Evolutionary conservation across 2,329 filamentous ascomycete genomes (phyloP).

Genomic region (Diaporthe batatas): DNA sequence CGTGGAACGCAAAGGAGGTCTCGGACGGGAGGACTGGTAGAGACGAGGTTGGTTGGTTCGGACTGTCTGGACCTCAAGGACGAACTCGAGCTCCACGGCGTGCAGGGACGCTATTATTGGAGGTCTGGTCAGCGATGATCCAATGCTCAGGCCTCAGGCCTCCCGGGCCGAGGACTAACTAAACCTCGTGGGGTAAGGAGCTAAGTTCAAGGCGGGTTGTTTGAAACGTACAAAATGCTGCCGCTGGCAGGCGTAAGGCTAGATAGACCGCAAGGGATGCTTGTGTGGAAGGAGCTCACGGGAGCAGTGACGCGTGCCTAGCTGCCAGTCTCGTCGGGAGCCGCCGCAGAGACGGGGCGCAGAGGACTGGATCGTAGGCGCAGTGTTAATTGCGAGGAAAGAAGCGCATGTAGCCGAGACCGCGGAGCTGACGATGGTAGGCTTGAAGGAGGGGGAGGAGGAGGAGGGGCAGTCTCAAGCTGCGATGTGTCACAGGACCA

Average conservation of each 20-base stretch:
- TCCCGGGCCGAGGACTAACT: constrained; percentile 8
- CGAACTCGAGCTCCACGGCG: constrained; percentile 14
- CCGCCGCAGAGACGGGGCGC: background rate
- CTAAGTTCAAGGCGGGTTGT: constrained; percentile 32
- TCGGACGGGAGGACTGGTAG: constrained; percentile 6
- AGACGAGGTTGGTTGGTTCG: constrained; percentile 11
- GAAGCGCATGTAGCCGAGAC: constrained; percentile 22
- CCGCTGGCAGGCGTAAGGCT: constrained; percentile 36
- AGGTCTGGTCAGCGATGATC: constrained; percentile 30
- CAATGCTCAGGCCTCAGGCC: constrained; percentile 29
- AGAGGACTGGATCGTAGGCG: background rate
- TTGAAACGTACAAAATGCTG: constrained; percentile 41
- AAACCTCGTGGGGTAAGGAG: constrained; percentile 24
- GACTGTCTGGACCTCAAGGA: constrained; percentile 6
- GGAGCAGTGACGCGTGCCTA: constrained; percentile 26
- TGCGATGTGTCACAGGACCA: constrained; percentile 37
- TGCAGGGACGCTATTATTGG: constrained; percentile 7
- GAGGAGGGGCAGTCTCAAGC: constrained; percentile 38
- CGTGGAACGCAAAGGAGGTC: constrained; percentile 28
- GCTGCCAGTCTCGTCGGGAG: constrained; percentile 3
- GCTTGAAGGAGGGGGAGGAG: background rate
- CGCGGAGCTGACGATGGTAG: constrained; percentile 6
- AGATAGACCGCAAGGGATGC: constrained; percentile 16
- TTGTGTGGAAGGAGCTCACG: constrained; percentile 28
- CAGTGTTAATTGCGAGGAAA: background rate